Conservation (phyloP, 768 basidiomycete genomes). For the Vishniacozyma victoriae region DNA sequence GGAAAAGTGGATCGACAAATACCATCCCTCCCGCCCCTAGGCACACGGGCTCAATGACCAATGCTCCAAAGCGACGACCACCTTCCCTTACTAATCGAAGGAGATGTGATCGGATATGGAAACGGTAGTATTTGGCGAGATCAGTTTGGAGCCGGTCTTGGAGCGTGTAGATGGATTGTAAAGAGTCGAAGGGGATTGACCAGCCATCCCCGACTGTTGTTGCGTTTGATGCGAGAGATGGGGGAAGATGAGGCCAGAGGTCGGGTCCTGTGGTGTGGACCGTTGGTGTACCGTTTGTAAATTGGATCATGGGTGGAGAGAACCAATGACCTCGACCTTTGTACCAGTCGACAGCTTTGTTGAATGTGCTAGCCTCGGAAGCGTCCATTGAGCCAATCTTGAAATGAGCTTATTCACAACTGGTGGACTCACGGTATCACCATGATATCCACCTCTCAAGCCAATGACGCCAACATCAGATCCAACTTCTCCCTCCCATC, state of each 20-base stretch:
- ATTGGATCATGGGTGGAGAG: conserved; percentile 72
- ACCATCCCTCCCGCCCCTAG: conserved; percentile 97
- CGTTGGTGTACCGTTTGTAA: conserved; percentile 56
- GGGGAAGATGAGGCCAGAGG: conserved; percentile 30
- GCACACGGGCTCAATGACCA: conserved; percentile 83
- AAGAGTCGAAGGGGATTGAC: conserved; percentile 48
- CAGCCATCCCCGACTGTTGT: conserved; percentile 18
- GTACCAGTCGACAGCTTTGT: conserved; percentile 85
- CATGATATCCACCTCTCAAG: conserved; percentile 88
- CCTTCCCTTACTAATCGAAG: conserved; percentile 51
- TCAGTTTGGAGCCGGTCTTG: conserved; percentile 56
- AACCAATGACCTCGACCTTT: conserved; percentile 88
- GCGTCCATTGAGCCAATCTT: conserved; percentile 92
- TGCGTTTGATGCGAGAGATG: not conserved
- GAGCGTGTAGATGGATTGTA: conserved; percentile 67
- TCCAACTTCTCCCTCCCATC: conserved; percentile 40
- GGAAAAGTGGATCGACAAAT: conserved; percentile 95
- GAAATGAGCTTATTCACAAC: not conserved
- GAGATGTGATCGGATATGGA: conserved; percentile 57
- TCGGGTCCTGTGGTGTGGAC: conserved; percentile 37
- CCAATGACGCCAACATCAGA: conserved; percentile 69
- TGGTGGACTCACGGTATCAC: conserved; percentile 61
- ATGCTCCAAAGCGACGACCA: conserved; percentile 52
- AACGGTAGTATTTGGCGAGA: conserved; percentile 61
- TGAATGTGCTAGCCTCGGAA: conserved; percentile 73